These are phyloP conservation scores for Yarrowia yakushimensis DNA, from an alignment of 805 yeast genomes.

Conservation along the genomic window DNA sequence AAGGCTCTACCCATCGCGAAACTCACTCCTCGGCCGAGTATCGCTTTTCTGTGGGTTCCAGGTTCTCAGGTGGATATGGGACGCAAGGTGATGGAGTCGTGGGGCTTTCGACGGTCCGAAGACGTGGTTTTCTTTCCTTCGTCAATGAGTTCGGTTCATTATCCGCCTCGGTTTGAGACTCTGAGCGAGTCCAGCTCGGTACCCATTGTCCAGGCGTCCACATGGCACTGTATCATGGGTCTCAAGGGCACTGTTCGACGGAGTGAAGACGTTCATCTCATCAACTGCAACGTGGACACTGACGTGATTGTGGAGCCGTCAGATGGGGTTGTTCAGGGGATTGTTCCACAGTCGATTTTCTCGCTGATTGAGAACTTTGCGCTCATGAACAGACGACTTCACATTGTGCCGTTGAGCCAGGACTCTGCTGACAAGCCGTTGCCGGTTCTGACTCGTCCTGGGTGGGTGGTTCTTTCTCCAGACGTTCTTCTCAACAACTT, in stretches of 20 bases:
- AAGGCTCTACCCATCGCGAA: constrained; percentile 65
- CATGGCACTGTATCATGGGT: constrained; percentile 99
- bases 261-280: constrained; percentile 74
- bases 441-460: constrained; percentile 47
- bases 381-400: constrained; percentile 74
- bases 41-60: constrained; percentile 83
- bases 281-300: constrained; percentile 89
- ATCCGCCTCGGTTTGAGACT: constrained; percentile 48
- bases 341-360: constrained; percentile 74
- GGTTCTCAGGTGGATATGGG: constrained; percentile 60
- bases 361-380: constrained; percentile 85
- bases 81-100: constrained; percentile 46
- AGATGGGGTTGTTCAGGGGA: constrained; percentile 28
- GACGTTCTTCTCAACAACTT: constrained; percentile 76
- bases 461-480: constrained; percentile 90
- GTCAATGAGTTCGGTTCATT: constrained; percentile 60
- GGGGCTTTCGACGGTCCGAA: constrained; percentile 83
- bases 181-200: constrained; percentile 49
- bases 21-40: constrained; percentile 80
- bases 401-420: constrained; percentile 67
- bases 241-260: constrained; percentile 91
- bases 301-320: constrained; percentile 68
- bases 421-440: constrained; percentile 55
- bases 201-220: constrained; percentile 41
- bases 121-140: constrained; percentile 79